Base-by-base conservation (phyloP, 2,329 filamentous ascomycete species). In the Penicillium sp. region DNA sequence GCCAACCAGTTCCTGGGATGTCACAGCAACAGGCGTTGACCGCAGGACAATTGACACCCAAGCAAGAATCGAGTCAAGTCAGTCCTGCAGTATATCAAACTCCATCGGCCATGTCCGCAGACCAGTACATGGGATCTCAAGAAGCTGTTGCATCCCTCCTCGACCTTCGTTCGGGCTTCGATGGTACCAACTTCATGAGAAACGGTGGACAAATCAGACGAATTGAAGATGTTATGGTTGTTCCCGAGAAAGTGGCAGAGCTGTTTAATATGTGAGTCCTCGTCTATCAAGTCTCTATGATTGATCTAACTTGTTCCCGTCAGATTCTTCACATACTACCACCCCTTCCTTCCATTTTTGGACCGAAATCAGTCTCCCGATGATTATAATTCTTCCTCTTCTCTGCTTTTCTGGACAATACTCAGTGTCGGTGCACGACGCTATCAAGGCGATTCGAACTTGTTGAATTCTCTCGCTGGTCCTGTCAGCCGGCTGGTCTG, bases 351-450 rank as follows among this genome's bases (percentile, higher is more conserved):
- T 27, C 85, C 86, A 1, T 82, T 89, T 61, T 78, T 89, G 41
- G 84, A 87, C 59, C 78, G 78, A 37, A 71, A 79, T 7, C 76
- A 79, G 58, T 73, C 78, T 9, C 81, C 84, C 4, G 82, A 87
- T 27, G 80, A 84, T 50, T 87, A 84, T 69, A 83, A 83, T 62
- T 78, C 78, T 15, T 75, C 81, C 35, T 86, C 83, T 43, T 84
- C 83, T n/a, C 74, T 89, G 6, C 78, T 89, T n/a, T 88, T 88
- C 71, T 89, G 86, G 86, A 84, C 84, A 27, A 84, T 89, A 48
- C 78, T 88, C 45, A 82, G 82, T 38, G 81, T 87, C 40, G 86
- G 85, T 12, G 82, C 85, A 37, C 82, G 86, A 38, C 82, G 85
- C 49, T 88, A 83, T 60, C 78, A 80, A 19, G 70, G 75, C 8